phyloP scores from a whole-genome alignment of 2,329 filamentous ascomycete species.

The Alternaria sp. region DNA sequence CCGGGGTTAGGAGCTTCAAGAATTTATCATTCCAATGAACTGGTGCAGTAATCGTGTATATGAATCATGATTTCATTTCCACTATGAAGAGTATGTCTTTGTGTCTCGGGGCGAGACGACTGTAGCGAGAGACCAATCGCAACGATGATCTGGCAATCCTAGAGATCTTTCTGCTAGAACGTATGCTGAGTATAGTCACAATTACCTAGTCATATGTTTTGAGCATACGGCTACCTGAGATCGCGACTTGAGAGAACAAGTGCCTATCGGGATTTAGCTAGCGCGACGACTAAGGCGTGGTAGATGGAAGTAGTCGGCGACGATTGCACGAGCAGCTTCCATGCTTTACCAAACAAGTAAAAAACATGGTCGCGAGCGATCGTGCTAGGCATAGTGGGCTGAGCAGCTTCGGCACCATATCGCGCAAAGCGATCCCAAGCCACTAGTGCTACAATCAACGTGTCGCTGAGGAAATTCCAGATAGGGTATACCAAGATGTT shows the following conservation, averaged over 20 bases:
- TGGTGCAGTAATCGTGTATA: neutral
- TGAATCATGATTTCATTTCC: neutral
- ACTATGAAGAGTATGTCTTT: neutral
- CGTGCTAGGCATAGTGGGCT: neutral
- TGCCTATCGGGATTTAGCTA: neutral
- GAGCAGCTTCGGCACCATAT: neutral
- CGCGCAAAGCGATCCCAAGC: slow-evolving; percentile 25
- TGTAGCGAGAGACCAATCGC: neutral
- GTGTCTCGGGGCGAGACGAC: neutral
- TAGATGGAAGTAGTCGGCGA: neutral
- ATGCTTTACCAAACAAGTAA: neutral
- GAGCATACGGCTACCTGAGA: neutral
- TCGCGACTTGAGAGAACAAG: neutral
- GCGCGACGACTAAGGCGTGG: neutral
- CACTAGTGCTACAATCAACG: slow-evolving; percentile 34
- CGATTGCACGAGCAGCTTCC: neutral
- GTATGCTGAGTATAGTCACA: neutral
- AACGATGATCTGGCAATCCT: neutral
- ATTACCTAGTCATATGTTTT: neutral
- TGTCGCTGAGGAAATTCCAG: slow-evolving; percentile 15
- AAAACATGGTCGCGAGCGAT: neutral
- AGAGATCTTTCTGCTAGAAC: neutral
- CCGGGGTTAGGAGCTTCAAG: neutral
- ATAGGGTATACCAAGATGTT: slow-evolving; percentile 29
- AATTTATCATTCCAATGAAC: neutral